Evolutionary conservation across 768 basidiomycete genomes (phyloP), one percentile per base, ranked within the genome.

Genomic region (Trametes coccinea): DNA sequence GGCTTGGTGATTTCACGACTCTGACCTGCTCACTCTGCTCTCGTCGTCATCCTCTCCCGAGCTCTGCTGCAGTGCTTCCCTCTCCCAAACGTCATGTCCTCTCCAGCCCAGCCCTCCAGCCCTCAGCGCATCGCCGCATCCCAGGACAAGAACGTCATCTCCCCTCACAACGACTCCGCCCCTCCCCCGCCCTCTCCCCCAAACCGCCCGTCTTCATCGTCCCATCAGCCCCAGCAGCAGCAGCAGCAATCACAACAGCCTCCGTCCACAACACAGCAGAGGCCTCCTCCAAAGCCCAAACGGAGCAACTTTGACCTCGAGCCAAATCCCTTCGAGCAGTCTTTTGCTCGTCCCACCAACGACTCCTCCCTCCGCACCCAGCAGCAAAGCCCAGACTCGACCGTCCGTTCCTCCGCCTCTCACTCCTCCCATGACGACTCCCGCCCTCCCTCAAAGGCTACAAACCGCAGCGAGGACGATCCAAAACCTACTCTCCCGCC

Each of bases 401-500:
- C 71, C 48, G 65, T 70, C 61, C 65, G 69, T 13, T 66, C 67
- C 50, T 68, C 70, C 48, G 67, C 73, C 43, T 71, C 76, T 41
- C 59, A 46, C 41, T 62, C 66, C 48, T 74, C 77, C 56, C 63
- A 53, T 39, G 63, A 62, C 34, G 52, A 59, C 46, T 64, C 66
- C 33, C 64, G 58, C 47, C 64, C 70, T 14, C 5, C 59, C 54
- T 66, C 71, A 31, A 66, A 65, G 43, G 62, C 65, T 30, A 47
- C 65, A 44, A 65, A 67, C 17, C 66, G 65, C 64, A 6, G 6
- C 5, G 61, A 61, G 57, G 64, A 69, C 46, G 59, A 81, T 68
- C 76, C 79, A n/a, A 85, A 91, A 65, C 90, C 90, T 9, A 82
- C 89, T 59, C 85, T 95, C 1, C 93, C 93, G 2, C 91, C 93